Base-by-base conservation (phyloP, 257 asterid species). In the Solanum microdontum region DNA sequence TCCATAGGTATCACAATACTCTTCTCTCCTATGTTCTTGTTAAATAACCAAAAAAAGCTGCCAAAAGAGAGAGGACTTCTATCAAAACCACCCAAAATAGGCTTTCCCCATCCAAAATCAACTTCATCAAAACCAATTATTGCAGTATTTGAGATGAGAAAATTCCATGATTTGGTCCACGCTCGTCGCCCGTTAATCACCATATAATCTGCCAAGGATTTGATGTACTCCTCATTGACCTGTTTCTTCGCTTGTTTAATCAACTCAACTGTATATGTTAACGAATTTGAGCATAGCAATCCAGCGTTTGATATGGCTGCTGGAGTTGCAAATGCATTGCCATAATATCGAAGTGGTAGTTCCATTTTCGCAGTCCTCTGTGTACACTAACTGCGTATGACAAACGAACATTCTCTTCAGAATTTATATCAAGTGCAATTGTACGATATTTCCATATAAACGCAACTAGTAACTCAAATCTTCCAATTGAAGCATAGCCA, bases 31-130 rank as follows among this genome's bases (percentile, higher is more conserved):
- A 15, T 48, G 11, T 72, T 3, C 8, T 40, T 72, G 21, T 40
- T 40, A n/a, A 19, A 30, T 4, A 32, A 14, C 51, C 6, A 9
- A 2, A 12, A 11, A 28, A 28, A 17, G 7, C 66, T 30, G 2
- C n/a, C 11, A 11, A 14, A 32, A 30, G 74, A 26, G 87, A 8
- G 5, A 60, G 69, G 17, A 12, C 17, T 23, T 23, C 3, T 24
- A 32, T 45, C 14, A 3, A 33, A 74, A 11, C 88, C 88, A 8
- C 85, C 85, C 30, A 30, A 86, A 33, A 76, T 64, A 5, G 85
- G 64, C 2, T 86, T 51, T 43, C 77, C 88, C 85, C 88, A 86
- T 83, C 88, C 88, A 64, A 73, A 86, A 76, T 86, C 76, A 26
- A 55, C 8, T 39, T 75, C 55, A 28, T 51, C 88, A 51, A 86